These are phyloP conservation scores for Entonaema liquescens DNA, from an alignment of 495 filamentous ascomycete genomes.

Conservation along the genomic window DNA sequence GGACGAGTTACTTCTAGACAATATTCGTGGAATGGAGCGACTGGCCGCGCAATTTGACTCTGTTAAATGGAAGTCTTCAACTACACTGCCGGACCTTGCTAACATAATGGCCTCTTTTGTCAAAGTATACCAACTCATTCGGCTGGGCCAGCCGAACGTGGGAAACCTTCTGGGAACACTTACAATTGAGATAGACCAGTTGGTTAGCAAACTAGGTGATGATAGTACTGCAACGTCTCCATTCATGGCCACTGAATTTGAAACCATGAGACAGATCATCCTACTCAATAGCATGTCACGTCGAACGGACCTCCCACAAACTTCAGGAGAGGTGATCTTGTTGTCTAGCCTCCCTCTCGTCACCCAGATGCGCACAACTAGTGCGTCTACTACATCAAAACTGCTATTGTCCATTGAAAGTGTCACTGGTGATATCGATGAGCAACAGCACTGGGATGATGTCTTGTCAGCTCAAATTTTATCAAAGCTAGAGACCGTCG, in stretches of 20 bases:
- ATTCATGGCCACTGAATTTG: conserved; percentile 70
- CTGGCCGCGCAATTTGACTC: conserved; percentile 80
- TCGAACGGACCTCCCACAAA: conserved; percentile 20
- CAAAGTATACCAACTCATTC: conserved; percentile 58
- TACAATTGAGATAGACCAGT: conserved; percentile 63
- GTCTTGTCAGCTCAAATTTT: conserved; percentile 65
- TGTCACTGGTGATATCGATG: conserved; percentile 48
- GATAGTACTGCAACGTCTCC: conserved; percentile 54
- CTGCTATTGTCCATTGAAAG: conserved; percentile 54
- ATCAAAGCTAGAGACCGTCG: conserved; percentile 61
- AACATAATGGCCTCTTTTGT: conserved; percentile 61
- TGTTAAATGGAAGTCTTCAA: conserved; percentile 60
- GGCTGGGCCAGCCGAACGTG: conserved; percentile 54
- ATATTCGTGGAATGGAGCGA: conserved; percentile 67
- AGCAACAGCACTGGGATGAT: conserved; percentile 59
- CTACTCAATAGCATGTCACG: conserved; percentile 51
- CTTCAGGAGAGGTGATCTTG: conserved; percentile 48
- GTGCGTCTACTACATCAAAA: conserved; percentile 47
- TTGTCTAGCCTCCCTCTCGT: conserved; percentile 57
- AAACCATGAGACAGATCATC: conserved; percentile 71
- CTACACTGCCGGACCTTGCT: conserved; percentile 53
- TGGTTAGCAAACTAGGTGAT: conserved; percentile 58
- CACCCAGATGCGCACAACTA: conserved; percentile 55
- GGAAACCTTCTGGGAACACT: conserved; percentile 59
- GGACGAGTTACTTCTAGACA: conserved; percentile 57